phyloP scores from a whole-genome alignment of 1,284 basidiomycete genomes.

The Boletellus deceptivus region DNA sequence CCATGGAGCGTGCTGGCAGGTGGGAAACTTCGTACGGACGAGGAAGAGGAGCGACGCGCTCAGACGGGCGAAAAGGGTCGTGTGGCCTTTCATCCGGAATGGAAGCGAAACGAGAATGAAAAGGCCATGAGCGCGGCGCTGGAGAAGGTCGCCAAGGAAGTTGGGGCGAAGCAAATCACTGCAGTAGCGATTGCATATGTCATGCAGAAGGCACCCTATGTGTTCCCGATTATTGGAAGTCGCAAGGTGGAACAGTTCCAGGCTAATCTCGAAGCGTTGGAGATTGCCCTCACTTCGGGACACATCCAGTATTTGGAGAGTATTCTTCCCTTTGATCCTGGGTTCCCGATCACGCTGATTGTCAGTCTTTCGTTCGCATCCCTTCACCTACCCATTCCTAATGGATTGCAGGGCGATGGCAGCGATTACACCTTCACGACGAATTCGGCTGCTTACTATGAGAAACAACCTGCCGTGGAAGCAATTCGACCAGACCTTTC shows the following conservation, averaged over 20 bases:
- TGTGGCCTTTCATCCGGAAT: not conserved
- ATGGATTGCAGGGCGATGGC: conserved; percentile 30
- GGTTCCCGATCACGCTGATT: conserved; percentile 42
- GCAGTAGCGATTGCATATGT: not conserved
- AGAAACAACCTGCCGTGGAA: conserved; percentile 21
- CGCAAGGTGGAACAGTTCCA: conserved; percentile 50
- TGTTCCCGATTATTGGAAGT: conserved; percentile 44
- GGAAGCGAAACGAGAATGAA: not conserved
- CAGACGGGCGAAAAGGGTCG: not conserved
- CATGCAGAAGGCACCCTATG: not conserved
- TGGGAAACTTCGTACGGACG: not conserved
- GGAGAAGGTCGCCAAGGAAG: not conserved
- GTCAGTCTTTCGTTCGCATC: conserved; percentile 29
- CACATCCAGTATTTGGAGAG: conserved; percentile 46
- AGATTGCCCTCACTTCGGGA: conserved; percentile 40
- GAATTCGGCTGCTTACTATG: conserved; percentile 24
- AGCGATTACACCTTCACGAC: conserved; percentile 12
- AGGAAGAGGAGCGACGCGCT: not conserved
- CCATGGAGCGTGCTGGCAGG: not conserved
- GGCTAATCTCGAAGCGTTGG: conserved; percentile 48
- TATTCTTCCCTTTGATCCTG: conserved; percentile 40
- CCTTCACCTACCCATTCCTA: conserved; percentile 28
- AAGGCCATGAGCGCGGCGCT: not conserved
- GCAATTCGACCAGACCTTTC: conserved; percentile 20
- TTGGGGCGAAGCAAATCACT: not conserved